Base-by-base conservation (phyloP, 2,329 filamentous ascomycete species). In the Beauveria sp. region DNA sequence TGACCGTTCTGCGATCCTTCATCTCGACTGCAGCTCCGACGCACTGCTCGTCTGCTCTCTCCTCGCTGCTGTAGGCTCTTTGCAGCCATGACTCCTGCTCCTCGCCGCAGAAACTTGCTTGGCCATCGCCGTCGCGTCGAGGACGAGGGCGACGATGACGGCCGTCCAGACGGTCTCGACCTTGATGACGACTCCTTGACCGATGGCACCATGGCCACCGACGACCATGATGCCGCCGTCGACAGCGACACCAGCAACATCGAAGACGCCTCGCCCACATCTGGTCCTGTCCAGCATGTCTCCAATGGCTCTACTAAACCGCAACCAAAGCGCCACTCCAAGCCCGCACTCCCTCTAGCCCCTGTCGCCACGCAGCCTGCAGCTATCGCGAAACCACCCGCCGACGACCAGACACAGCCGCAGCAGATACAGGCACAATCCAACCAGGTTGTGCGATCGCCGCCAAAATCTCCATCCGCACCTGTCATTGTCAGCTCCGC, bases 141-240 rank as follows among this genome's bases (percentile, higher is more conserved):
- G 73, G 87, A 90, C 69, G 87, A 90, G 71, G 87, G 82, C 67
- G 88, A 89, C 68, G 88, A 89, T 66, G 87, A 89, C 66, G 82
- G 77, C 66, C 80, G 79, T 64, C 77, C 74, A 57, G 83, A 84
- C 63, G 75, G 77, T 59, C 75, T 81, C 62, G 85, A 87, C 54
- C 72, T 83, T 45, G 85, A 88, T 67, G 85, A 88, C 67, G 86
- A 88, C 71, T 88, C 86, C 57, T 73, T 86, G 67, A 86, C 82
- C 65, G 86, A 88, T 63, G 85, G 83, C 66, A 88, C 86, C 62
- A 74, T 84, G 67, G 76, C 77, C 63, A 86, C 81, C 70, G 86
- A 88, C 64, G 86, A 88, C 62, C 78, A 84, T 67, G 83, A 85
- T 66, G 76, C 76, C 60, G 81, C 77, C 68, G 79, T 84, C 67